phyloP scores from a whole-genome alignment of 345 rosid genomes.

The Alliaria petiolata region DNA sequence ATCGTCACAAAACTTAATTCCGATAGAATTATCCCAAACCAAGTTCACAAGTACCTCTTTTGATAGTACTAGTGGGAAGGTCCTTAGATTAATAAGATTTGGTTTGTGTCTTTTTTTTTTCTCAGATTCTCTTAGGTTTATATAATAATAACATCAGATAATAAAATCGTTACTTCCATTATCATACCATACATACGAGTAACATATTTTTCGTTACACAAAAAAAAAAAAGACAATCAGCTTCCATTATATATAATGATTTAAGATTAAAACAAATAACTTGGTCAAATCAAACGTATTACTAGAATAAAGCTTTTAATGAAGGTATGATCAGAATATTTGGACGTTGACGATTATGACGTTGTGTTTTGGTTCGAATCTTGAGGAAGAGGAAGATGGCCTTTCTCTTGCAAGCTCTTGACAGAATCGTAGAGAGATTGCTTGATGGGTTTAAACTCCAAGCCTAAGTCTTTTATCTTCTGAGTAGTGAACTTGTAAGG shows the following conservation, averaged over 20 bases:
- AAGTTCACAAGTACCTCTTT: neutral
- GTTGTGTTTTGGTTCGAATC: constrained; percentile 30
- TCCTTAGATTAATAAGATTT: neutral
- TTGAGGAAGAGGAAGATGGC: constrained; percentile 64
- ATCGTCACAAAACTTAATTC: neutral
- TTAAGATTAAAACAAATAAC: constrained; percentile 15
- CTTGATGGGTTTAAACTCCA: constrained; percentile 79
- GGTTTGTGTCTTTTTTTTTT: neutral
- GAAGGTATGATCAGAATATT: constrained; percentile 4
- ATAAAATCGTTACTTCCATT: constrained; percentile 12
- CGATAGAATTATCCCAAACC: neutral
- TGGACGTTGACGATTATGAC: neutral
- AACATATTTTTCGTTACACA: neutral
- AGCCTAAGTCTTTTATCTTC: constrained; percentile 72
- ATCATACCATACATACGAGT: constrained; percentile 6
- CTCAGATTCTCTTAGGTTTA: neutral
- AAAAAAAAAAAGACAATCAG: constrained; percentile 9
- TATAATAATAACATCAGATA: neutral
- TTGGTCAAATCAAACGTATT: constrained; percentile 16
- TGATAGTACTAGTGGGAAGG: neutral
- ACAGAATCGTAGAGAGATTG: constrained; percentile 87
- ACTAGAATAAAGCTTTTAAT: neutral
- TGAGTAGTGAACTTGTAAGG: constrained; percentile 77
- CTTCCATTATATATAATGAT: neutral
- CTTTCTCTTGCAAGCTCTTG: constrained; percentile 84